A percentile compares a stretch with the other conserved stretches of the same genome.
These are phyloP conservation scores for Codiaeum variegatum DNA, from an alignment of 441 rosid genomes.

Conservation along the genomic window DNA sequence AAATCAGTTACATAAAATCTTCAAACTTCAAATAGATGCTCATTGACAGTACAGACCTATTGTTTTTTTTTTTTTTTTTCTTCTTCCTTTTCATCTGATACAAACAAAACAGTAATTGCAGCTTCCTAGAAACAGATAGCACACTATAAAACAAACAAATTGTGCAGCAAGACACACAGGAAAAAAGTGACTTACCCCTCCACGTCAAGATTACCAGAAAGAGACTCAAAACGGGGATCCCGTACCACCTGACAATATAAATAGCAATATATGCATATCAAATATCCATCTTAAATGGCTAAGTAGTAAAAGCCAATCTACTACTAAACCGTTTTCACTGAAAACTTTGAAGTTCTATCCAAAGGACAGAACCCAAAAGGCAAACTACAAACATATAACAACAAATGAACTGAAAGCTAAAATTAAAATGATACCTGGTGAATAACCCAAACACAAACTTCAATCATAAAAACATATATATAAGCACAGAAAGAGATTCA, in stretches of 20 bases:
- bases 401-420: not conserved
- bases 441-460: constrained; percentile 2
- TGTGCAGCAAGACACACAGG: not conserved
- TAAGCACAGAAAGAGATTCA: not conserved
- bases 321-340: not conserved
- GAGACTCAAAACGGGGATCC: constrained; percentile 77
- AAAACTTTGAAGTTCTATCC: not conserved
- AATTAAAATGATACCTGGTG: not conserved
- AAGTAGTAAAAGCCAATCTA: not conserved
- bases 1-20: not conserved
- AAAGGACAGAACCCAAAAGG: not conserved
- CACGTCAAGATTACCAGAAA: constrained; percentile 55
- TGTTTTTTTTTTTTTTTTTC: not conserved
- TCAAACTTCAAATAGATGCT: not conserved
- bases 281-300: not conserved
- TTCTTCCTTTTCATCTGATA: not conserved
- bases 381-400: not conserved
- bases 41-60: not conserved
- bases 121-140: not conserved
- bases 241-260: constrained; percentile 45
- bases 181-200: constrained; percentile 46
- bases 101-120: not conserved
- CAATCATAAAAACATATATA: not conserved
- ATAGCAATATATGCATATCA: constrained; percentile 3
- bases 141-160: not conserved